Evolutionary conservation across 129 eudicot genomes (phyloP).

Genomic region (Logfia minima): DNA sequence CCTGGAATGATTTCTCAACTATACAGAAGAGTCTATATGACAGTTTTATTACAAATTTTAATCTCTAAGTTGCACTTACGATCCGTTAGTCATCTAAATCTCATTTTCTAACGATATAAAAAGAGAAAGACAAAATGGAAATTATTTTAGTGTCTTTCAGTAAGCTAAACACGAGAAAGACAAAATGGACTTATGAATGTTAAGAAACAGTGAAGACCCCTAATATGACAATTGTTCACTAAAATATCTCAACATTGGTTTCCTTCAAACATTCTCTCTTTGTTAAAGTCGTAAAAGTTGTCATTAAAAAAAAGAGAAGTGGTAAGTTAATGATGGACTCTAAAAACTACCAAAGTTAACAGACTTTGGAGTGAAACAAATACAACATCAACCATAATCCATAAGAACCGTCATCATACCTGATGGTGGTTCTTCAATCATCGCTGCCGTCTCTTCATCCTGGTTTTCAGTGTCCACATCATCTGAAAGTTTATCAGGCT

Average conservation of each 20-base stretch:
- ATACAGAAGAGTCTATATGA: too few species aligned
- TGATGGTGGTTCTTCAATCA: constrained; percentile 72
- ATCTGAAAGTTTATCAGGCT: constrained; percentile 67
- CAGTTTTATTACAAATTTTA: too few species aligned
- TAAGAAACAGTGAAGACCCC: constrained; percentile 1
- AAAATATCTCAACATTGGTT: background rate
- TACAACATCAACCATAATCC: background rate
- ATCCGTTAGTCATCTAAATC: background rate
- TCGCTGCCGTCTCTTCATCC: constrained; percentile 73
- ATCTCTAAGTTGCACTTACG: background rate
- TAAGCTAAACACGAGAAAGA: constrained; percentile 16
- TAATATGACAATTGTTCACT: background rate
- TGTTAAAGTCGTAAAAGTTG: background rate
- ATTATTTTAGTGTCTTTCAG: constrained; percentile 15
- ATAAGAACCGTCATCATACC: constrained; percentile 39
- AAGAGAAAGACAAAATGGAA: background rate
- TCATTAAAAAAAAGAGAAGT: background rate
- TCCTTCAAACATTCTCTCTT: background rate
- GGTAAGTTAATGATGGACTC: background rate
- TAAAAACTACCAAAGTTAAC: constrained; percentile 2
- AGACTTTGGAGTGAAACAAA: constrained; percentile 2
- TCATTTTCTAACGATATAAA: background rate
- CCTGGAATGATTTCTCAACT: too few species aligned
- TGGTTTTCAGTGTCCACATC: constrained; percentile 61
- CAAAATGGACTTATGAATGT: background rate